These are phyloP conservation scores for Saccharum hybrid DNA, from an alignment of 202 grass and related monocot species.

Conservation along the genomic window DNA sequence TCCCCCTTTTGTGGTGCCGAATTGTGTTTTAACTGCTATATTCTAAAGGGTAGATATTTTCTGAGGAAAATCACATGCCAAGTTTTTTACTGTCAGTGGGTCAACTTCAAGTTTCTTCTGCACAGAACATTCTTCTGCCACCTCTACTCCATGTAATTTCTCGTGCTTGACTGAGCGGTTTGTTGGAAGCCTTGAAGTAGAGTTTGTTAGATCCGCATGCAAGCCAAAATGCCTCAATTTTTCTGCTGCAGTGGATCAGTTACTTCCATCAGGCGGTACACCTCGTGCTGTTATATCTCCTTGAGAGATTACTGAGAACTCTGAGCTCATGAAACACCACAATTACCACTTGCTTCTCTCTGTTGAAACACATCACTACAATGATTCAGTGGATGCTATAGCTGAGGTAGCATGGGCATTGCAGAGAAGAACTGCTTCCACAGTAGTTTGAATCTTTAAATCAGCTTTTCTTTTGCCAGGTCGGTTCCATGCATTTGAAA, in stretches of 20 bases:
- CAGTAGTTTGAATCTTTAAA: not conserved
- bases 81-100: not conserved
- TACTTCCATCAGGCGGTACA: not conserved
- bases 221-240: not conserved
- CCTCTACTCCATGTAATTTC: constrained; percentile 4
- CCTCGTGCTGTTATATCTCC: not conserved
- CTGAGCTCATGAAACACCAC: constrained; percentile 9
- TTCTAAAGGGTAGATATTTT: not conserved
- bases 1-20: not conserved
- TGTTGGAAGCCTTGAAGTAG: constrained; percentile 33
- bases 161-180: not conserved
- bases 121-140: not conserved
- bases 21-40: not conserved
- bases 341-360: not conserved
- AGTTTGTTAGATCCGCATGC: not conserved
- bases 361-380: constrained; percentile 17
- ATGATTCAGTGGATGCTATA: not conserved
- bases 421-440: not conserved
- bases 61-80: not conserved
- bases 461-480: constrained; percentile 52
- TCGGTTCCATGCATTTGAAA: constrained; percentile 93
- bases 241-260: constrained; percentile 1
- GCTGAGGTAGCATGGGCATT: constrained; percentile 2
- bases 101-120: constrained; percentile 5
- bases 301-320: not conserved